Evolutionary conservation across 2,329 filamentous ascomycete species (phyloP).

Genomic region (Sphaerulina populicola): DNA sequence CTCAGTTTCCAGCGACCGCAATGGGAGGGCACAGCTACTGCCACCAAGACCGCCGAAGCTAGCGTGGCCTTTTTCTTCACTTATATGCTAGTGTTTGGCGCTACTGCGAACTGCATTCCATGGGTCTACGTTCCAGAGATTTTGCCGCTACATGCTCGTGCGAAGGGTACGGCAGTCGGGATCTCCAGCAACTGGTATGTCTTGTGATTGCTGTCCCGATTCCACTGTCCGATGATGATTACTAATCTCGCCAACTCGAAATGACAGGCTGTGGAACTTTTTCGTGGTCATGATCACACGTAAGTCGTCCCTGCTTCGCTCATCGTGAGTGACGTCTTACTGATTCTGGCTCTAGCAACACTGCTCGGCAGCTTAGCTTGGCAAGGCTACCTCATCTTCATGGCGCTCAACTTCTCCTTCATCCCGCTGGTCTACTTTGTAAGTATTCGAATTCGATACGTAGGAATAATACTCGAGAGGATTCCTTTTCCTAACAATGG

Average conservation of each 20-base stretch:
- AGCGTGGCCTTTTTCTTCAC: conserved; percentile 47
- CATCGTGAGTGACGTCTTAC: conserved; percentile 11
- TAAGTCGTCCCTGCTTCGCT: conserved; percentile 25
- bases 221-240: neutral
- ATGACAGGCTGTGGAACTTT: conserved; percentile 44
- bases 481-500: neutral
- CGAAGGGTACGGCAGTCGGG: conserved; percentile 45
- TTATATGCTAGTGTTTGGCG: conserved; percentile 34
- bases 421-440: conserved; percentile 43
- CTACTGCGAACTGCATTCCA: conserved; percentile 42
- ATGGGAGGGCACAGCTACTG: conserved; percentile 23
- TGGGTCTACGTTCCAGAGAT: conserved; percentile 48
- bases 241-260: conserved; percentile 29
- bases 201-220: neutral
- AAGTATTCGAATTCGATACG: neutral
- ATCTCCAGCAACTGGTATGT: conserved; percentile 23
- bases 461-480: too few relatives aligned
- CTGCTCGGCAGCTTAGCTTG: conserved; percentile 35
- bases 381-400: conserved; percentile 49
- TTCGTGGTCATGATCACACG: conserved; percentile 25
- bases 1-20: conserved; percentile 37
- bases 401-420: conserved; percentile 41
- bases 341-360: conserved; percentile 3
- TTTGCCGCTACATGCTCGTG: conserved; percentile 43
- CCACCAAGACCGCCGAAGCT: conserved; percentile 38